Evolutionary conservation across 2,329 filamentous ascomycete genomes (phyloP), one percentile per base, ranked within the genome.

Genomic region (Xylaria sp.): DNA sequence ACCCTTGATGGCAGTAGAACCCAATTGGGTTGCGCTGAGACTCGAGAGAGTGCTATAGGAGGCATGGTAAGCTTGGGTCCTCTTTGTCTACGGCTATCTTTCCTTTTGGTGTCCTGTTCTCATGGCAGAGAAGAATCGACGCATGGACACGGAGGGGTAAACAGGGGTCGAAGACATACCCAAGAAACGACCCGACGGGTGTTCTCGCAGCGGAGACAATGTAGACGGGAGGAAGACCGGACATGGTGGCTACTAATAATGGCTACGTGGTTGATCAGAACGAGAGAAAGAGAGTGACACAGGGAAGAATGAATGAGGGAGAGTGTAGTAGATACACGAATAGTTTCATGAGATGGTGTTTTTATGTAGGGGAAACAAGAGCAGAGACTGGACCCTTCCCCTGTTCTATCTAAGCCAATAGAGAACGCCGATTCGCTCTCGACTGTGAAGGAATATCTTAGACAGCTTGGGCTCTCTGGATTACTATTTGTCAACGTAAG

Each of bases 1-100:
- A 96, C 94, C 89, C 85, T 97, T 98, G 84, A 99, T 97, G 72
- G 94, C 95, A 81, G 94, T 90, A 49, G 94, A 89, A 75, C 96
- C 96, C 71, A 99, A 88, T 83, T 98, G 91, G 71, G 90, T 89
- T 67, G 96, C 96, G 79, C 86, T 94, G 80, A 97, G 86, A 82
- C 92, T 94, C 71, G 94, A 94, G 66, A 99, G 89, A 70, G 94
- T 95, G 80, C 94, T 97, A 79, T 76, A 72, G 63, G 1, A 55
- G 13, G 31, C 64, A 56, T 55, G 31, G 72, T 77, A 9, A 77
- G 74, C 66, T 55, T 39, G 56, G 58, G 36, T 68, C 54, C 43
- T 55, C 58, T 20, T 64, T 41, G 18, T 12, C 15, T 43, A 8
- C n/a, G 23, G 2, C 10, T 23, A 1, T 7, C 20, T 1, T 39